Conservation (phyloP, 2,329 filamentous ascomycete species). For the Karstenula rhodostoma region DNA sequence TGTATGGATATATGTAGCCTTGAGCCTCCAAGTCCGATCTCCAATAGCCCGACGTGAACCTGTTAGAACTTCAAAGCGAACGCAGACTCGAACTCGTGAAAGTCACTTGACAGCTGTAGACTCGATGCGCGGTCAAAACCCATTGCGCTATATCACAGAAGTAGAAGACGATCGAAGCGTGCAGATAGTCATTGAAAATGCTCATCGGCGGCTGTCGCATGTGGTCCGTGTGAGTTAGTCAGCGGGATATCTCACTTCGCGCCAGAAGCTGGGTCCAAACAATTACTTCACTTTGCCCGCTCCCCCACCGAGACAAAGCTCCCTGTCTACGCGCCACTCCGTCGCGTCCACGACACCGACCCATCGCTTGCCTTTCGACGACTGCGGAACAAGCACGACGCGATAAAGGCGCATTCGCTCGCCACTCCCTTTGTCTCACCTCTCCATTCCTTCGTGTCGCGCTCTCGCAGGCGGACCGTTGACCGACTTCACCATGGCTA, state of each 20-base stretch:
- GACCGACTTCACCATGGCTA: constrained; percentile 66
- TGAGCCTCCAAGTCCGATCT: not conserved
- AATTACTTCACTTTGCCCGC: constrained; percentile 11
- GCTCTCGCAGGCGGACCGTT: constrained; percentile 17
- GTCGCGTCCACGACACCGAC: constrained; percentile 5
- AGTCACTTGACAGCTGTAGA: not conserved
- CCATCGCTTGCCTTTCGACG: constrained; percentile 20
- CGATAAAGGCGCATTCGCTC: constrained; percentile 31
- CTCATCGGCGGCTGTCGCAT: too few species aligned
- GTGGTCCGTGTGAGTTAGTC: too few species aligned
- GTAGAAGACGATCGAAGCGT: not conserved
- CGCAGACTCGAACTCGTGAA: not conserved
- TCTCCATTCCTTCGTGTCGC: constrained; percentile 26
- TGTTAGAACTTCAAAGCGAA: not conserved
- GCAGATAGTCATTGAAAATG: not conserved
- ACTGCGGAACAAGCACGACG: constrained; percentile 26
- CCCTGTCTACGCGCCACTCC: constrained; percentile 20
- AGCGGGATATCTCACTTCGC: not conserved
- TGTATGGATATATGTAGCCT: too few species aligned
- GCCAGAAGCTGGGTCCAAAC: constrained; percentile 11
- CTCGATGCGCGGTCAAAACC: not conserved
- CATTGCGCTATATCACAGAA: not conserved
- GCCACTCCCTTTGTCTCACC: constrained; percentile 31
- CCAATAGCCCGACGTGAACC: not conserved
- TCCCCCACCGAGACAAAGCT: constrained; percentile 7